Conservation (phyloP, 805 yeast species). For the Ogataea thermomethanolica region DNA sequence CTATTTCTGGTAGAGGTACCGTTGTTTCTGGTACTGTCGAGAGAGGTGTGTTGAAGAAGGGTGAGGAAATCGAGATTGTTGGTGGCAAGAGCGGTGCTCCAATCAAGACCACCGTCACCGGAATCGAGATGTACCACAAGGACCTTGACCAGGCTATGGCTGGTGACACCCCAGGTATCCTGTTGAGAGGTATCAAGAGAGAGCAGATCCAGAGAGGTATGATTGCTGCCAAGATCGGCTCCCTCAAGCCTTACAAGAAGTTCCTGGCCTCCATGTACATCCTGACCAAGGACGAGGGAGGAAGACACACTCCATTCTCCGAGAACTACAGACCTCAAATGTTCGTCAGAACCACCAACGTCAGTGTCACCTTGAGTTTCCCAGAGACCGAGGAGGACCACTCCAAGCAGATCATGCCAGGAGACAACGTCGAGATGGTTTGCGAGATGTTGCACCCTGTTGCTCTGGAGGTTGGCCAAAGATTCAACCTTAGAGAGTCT, state of each 20-base stretch:
- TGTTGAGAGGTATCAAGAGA: slow-evolving; percentile 97
- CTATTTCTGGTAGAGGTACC: slow-evolving; percentile 99
- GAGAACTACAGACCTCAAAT: slow-evolving; percentile 98
- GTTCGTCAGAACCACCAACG: slow-evolving; percentile 95
- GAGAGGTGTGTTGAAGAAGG: slow-evolving; percentile 96
- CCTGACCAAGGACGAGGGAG: slow-evolving; percentile 96
- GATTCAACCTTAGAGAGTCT: slow-evolving; percentile 99
- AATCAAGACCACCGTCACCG: slow-evolving; percentile 91
- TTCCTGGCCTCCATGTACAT: slow-evolving; percentile 91
- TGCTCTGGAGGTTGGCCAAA: slow-evolving; percentile 93
- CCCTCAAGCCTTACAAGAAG: slow-evolving; percentile 90
- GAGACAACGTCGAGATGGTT: slow-evolving; percentile 97
- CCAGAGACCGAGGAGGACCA: slow-evolving; percentile 78
- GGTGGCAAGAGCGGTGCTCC: slow-evolving; percentile 79
- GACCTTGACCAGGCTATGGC: slow-evolving; percentile 97
- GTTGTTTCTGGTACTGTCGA: slow-evolving; percentile 99
- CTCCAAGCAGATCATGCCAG: slow-evolving; percentile 91
- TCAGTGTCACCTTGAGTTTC: slow-evolving; percentile 85
- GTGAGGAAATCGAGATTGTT: slow-evolving; percentile 97
- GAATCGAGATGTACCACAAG: slow-evolving; percentile 99
- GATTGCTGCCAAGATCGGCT: slow-evolving; percentile 91
- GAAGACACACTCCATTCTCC: slow-evolving; percentile 97
- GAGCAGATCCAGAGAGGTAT: slow-evolving; percentile 96
- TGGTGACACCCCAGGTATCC: slow-evolving; percentile 98
- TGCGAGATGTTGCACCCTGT: slow-evolving; percentile 87